Base-by-base conservation (phyloP, 2,329 filamentous ascomycete species). In the Periconia sp. region DNA sequence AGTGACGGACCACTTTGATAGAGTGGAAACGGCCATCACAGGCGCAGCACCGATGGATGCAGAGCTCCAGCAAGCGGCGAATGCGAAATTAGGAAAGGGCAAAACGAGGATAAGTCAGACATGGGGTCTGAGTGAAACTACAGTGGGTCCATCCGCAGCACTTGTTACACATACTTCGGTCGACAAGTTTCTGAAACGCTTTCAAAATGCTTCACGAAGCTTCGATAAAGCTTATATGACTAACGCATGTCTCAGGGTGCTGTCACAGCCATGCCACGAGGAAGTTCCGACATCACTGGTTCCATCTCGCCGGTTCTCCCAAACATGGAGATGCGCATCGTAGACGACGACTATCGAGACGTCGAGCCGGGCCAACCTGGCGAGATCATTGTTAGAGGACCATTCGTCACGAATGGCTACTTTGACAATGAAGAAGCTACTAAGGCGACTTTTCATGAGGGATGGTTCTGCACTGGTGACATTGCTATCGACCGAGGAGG, bases 391-490 rank as follows among this genome's bases (percentile, higher is more conserved):
- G 73, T 92, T 31, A 82, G 83, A 36, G 89, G 89, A 0, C 88
- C 88, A 1, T 91, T 92, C 50, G 74, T 91, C 11, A 90, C 89
- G 68, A 74, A 79, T 52, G 89, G 87, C 0, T 94, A 91, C 64
- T 78, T 84, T 57, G 87, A 88, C 57, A 85, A 86, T 40, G 78
- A 81, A 1, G 79, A 85, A 46, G 82, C 84, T 3, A 88, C 87
- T 3, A 74, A 73, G 4, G 84, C 86, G 19, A 83, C 86, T 0
- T 84, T 92, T 48, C 56, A 74, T 0, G 88, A 92, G 50, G 89
- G 88, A 2, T 95, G 84, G 75, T 95, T 94, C 77, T 89, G 84
- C 68, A 95, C 90, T 0, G 91, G 90, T 3, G 90, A 95, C 58
- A 83, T 95, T 21, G 87, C 88, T 4, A 80, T 87, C 53, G 87